Base-by-base conservation (phyloP, 257 asterid species). In the Mitragyna speciosa region DNA sequence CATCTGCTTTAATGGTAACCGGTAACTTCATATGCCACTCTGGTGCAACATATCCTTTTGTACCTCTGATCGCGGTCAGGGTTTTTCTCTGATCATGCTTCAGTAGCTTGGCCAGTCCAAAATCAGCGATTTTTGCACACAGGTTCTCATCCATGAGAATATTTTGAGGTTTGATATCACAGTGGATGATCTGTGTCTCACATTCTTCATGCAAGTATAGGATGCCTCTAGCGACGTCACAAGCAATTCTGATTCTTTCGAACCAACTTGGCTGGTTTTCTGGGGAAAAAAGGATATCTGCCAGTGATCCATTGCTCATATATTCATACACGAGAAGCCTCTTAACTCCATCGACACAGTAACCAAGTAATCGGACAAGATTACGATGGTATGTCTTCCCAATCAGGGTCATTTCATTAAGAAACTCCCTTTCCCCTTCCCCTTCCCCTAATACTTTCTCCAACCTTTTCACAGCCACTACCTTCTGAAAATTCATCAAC, bases 131-230 rank as follows among this genome's bases (percentile, higher is more conserved):
- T 80, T 89, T 91, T 0, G 92, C 91, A 2, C 84, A 49, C 63
- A 72, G 56, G 0, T 83, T 48, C 22, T 82, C 85, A 39, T 89
- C 91, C 86, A 91, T 81, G 67, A 90, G 87, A 64, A 89, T 87
- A 85, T 90, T 92, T 54, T 89, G 92, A 39, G 95, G 92, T 48
- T 92, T 89, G 52, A 90, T 90, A 19, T 92, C 92, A 8, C 93
- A 89, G 14, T 92, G 97, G 61, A 92, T 90, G 39, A 89, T 91
- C 31, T 86, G 92, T 0, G 85, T 81, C 39, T 88, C 87, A 15
- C 94, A 91, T 45, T 91, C 91, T 31, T 91, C 89, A 5, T 91
- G 96, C 73, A 91, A 75, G 78, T 91, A 91, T 39, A 85, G 82
- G 59, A 91, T 84, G 6, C 94, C 91, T 75, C 88, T 84, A 1